Base-by-base conservation (phyloP, 2,329 filamentous ascomycete species). In the Xylaria sp. region DNA sequence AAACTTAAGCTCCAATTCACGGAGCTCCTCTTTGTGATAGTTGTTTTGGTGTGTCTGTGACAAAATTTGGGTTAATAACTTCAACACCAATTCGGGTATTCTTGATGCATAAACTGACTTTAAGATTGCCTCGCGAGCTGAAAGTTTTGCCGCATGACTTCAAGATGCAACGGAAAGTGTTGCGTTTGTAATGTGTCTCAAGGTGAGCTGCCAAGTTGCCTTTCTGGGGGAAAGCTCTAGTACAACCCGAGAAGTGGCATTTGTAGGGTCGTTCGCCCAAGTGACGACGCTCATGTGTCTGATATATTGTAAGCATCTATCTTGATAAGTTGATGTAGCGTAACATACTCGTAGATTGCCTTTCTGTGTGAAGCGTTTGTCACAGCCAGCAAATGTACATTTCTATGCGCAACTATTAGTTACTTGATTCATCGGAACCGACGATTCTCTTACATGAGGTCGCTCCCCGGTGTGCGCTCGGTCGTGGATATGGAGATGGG, bases 91-190 rank as follows among this genome's bases (percentile, higher is more conserved):
- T 9, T 33, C 20, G 4, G 20, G 20, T 36, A 5, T 52, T 20
- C n/a, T 49, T 56, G 43, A 39, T 36, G 49, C 28, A 49, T 25
- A 3, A 33, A 67, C 80, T 59, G 77, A 93, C 92, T 88, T 98
- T 98, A 74, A 98, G 87, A 77, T 98, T 98, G 9, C 95, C 95
- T 1, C 95, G 87, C 74, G 97, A 93, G 0, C 93, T 97, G 78
- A 98, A 98, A 52, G 90, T 87, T 83, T 97, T 98, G 70, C 90
- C 89, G 82, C 95, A 98, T 69, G 89, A 86, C 74, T 97, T 94
- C 8, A 98, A 85, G 69, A 88, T 89, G 82, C 95, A 98, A 36
- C 89, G 87, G 78, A 92, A 97, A 0, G 91, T 92, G 81, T 96
- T 97, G 46, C 88, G 85, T 55, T 90, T 87, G 69, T 90, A 86